phyloP scores from a whole-genome alignment of 2,329 filamentous ascomycete species.

The Thielaviopsis musarum region DNA sequence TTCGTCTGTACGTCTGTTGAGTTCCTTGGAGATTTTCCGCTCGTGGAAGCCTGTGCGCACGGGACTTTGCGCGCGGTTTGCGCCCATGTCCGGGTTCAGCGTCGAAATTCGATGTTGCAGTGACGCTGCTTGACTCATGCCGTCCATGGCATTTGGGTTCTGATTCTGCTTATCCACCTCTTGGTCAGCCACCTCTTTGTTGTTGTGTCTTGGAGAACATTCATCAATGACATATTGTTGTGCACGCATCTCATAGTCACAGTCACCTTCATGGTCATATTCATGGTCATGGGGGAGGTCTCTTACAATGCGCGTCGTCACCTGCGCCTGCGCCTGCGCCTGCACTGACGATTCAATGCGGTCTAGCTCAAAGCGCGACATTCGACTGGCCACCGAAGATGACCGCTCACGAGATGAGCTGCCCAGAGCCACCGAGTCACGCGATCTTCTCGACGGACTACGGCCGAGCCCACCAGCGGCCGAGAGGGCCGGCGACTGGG shows the following conservation, averaged over 20 bases:
- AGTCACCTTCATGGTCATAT: conserved; percentile 24
- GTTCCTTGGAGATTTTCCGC: conserved; percentile 28
- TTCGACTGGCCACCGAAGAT: conserved; percentile 35
- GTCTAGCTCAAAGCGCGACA: conserved; percentile 36
- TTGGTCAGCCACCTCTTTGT: conserved; percentile 4
- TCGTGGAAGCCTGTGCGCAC: conserved; percentile 20
- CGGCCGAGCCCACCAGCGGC: conserved; percentile 24
- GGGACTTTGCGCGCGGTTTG: conserved; percentile 1
- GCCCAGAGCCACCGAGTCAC: conserved; percentile 27
- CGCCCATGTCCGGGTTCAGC: conserved; percentile 2
- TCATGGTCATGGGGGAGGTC: conserved; percentile 36
- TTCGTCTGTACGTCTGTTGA: conserved; percentile 18
- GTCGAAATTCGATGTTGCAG: conserved; percentile 5
- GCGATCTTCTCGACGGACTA: conserved; percentile 23
- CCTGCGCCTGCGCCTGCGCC: conserved; percentile 53
- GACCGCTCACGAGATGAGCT: conserved; percentile 28
- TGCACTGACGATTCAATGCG: conserved; percentile 40
- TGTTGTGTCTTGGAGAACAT: no score
- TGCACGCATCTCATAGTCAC: conserved; percentile 15
- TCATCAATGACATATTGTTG: conserved; percentile 12
- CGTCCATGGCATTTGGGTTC: background rate
- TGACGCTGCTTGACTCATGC: conserved; percentile 2
- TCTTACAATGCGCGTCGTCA: conserved; percentile 69
- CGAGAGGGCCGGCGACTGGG: conserved; percentile 29
- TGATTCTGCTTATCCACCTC: conserved; percentile 6